phyloP scores from a whole-genome alignment of 352 stramenopile species.

The Thalassiosira mediterranea region DNA sequence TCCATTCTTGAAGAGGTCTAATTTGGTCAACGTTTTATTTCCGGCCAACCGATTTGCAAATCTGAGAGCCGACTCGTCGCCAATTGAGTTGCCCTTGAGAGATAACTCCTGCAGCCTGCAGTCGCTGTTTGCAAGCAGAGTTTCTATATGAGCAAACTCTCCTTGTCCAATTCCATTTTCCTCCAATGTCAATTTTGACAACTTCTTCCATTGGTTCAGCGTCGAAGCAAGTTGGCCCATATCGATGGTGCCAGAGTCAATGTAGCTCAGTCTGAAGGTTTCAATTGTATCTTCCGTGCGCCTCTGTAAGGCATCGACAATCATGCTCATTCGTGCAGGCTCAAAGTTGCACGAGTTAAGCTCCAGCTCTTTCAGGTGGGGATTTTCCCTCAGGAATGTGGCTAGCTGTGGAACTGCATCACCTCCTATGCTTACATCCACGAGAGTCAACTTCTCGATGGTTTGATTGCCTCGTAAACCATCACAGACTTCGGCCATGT shows the following conservation, averaged over 20 bases:
- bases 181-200: not conserved
- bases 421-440: not conserved
- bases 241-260: not conserved
- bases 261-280: not conserved
- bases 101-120: not conserved
- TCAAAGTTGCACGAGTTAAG: not conserved
- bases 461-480: not conserved
- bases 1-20: not conserved
- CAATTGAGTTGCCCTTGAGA: not conserved
- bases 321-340: too few relatives aligned
- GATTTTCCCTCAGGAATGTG: not conserved
- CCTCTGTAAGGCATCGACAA: not conserved
- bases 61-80: not conserved
- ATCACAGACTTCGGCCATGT: too few relatives aligned
- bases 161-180: not conserved
- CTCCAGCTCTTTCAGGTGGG: not conserved
- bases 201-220: not conserved
- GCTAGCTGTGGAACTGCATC: not conserved
- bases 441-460: not conserved
- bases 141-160: not conserved
- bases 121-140: not conserved
- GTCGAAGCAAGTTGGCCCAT: not conserved
- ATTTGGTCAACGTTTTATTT: not conserved
- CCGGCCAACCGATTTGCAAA: not conserved
- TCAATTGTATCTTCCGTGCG: not conserved